Conservation (phyloP, 2,329 filamentous ascomycete species). For the Colletotrichum costaricense region DNA sequence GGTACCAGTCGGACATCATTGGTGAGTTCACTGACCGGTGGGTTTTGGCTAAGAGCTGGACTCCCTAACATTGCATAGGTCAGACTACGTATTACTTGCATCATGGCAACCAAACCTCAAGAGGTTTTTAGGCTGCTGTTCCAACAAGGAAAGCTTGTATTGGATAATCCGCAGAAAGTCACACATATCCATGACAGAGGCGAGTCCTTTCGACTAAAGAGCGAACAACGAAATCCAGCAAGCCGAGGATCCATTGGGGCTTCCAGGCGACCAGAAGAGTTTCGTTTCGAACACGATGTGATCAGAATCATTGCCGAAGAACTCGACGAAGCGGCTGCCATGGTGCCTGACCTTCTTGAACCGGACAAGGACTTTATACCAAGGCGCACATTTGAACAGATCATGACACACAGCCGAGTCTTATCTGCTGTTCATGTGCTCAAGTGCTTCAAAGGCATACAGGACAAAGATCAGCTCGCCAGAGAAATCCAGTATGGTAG, state of each 20-base stretch:
- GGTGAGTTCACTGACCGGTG: background rate
- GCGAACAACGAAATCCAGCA: background rate
- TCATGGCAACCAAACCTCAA: background rate
- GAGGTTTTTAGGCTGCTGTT: background rate
- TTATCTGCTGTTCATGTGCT: background rate
- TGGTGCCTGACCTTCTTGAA: background rate
- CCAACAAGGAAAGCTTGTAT: background rate
- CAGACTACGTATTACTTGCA: background rate
- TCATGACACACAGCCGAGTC: background rate
- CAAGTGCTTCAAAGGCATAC: background rate
- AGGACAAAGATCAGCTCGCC: background rate
- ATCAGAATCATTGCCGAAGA: background rate
- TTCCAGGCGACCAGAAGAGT: background rate
- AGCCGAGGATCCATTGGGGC: no score
- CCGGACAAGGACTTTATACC: conserved; percentile 13
- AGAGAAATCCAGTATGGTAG: background rate
- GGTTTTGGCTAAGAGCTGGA: background rate
- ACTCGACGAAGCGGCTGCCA: conserved; percentile 1
- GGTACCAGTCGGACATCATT: background rate
- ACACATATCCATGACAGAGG: conserved; percentile 3
- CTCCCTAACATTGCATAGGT: background rate
- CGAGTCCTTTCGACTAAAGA: background rate
- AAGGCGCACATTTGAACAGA: background rate
- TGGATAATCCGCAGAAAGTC: conserved; percentile 1
- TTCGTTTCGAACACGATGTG: background rate